Conservation (phyloP, 768 basidiomycete genomes). For the Russula vinacea region DNA sequence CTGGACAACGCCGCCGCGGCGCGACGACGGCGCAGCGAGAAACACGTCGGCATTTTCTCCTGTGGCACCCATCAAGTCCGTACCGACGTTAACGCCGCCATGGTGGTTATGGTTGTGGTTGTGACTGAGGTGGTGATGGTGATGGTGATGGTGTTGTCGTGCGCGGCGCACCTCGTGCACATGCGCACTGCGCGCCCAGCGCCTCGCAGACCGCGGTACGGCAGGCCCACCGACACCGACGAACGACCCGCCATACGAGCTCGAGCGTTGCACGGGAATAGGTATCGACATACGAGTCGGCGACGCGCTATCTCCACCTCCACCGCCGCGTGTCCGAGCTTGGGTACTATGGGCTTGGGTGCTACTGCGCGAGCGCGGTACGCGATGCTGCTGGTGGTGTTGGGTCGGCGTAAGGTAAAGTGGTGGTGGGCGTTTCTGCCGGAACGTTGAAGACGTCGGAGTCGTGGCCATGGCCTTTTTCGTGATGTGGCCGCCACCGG, state of each 20-base stretch:
- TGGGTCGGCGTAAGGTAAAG: conserved; percentile 8
- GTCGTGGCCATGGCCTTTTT: conserved; percentile 18
- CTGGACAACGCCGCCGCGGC: neutral
- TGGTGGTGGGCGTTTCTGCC: conserved; percentile 1
- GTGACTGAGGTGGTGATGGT: neutral
- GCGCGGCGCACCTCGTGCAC: conserved; percentile 55
- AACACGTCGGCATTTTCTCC: conserved; percentile 12
- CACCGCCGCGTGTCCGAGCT: neutral
- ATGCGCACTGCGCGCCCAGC: conserved; percentile 65
- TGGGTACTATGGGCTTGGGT: neutral
- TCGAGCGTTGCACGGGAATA: conserved; percentile 43
- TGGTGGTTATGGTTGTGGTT: neutral
- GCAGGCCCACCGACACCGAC: conserved; percentile 30
- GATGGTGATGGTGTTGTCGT: neutral
- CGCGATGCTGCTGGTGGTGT: conserved; percentile 11
- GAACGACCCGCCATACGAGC: conserved; percentile 38
- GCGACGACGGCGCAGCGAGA: neutral
- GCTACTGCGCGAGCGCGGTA: neutral
- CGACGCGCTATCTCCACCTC: neutral
- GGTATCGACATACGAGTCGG: conserved; percentile 22
- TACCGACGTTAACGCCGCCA: neutral
- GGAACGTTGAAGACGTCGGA: conserved; percentile 25
- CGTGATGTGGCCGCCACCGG: neutral
- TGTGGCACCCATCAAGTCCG: neutral
- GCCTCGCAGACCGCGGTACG: conserved; percentile 48